Evolutionary conservation across 2,329 filamentous ascomycete species (phyloP).

Genomic region (Xylaria sp.): DNA sequence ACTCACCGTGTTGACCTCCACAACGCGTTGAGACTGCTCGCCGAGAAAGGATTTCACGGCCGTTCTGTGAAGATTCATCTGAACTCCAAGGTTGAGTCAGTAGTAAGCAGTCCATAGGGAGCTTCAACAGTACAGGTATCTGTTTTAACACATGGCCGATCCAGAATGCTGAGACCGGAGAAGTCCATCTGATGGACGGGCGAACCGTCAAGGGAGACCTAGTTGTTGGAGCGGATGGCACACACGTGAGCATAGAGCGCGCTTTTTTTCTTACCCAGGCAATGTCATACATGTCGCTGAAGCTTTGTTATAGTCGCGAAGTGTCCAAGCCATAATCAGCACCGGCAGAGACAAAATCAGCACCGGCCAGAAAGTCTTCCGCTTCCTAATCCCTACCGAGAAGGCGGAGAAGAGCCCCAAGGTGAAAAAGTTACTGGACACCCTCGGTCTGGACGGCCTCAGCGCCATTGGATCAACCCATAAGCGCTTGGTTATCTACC

Average conservation of each 20-base stretch:
- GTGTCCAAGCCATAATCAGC: constrained; percentile 17
- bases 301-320: constrained; percentile 8
- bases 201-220: constrained; percentile 27
- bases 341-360: constrained; percentile 28
- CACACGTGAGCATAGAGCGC: constrained; percentile 28
- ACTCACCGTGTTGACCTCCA: constrained; percentile 34
- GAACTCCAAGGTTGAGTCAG: constrained; percentile 31
- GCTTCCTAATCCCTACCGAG: constrained; percentile 28
- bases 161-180: constrained; percentile 33
- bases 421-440: constrained; percentile 18
- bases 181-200: constrained; percentile 29
- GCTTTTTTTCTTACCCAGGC: neutral
- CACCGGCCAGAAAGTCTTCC: constrained; percentile 27
- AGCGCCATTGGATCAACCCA: neutral
- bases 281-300: constrained; percentile 2
- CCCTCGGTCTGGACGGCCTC: constrained; percentile 9
- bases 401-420: constrained; percentile 14
- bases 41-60: constrained; percentile 23
- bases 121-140: neutral
- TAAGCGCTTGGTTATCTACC: constrained; percentile 25
- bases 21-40: constrained; percentile 19
- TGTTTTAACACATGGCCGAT: neutral
- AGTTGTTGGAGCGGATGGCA: constrained; percentile 32
- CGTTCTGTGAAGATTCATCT: constrained; percentile 31
- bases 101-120: constrained; percentile 21